Conservation (phyloP, 2,329 filamentous ascomycete species). For the Chrysosphaeria jannelii region DNA sequence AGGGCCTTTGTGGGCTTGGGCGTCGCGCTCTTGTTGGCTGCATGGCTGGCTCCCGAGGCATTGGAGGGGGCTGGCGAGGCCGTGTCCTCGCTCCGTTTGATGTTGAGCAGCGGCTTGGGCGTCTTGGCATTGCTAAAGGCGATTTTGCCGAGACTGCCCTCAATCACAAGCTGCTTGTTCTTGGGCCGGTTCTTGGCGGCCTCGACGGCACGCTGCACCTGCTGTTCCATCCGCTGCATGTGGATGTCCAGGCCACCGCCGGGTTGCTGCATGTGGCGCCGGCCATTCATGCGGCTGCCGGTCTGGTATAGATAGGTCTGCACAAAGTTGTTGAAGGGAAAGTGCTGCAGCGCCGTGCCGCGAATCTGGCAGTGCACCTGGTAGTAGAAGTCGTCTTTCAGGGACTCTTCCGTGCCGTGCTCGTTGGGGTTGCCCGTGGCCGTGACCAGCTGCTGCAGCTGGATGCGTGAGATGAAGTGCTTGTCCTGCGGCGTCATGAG, state of each 20-base stretch:
- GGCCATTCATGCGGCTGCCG: conserved; percentile 47
- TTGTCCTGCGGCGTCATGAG: conserved; percentile 98
- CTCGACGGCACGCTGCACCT: conserved; percentile 88
- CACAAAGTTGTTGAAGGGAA: conserved; percentile 83
- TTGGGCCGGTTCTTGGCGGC: conserved; percentile 94
- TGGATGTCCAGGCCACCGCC: conserved; percentile 78
- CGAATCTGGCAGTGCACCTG: conserved; percentile 91
- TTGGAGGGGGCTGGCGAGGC: conserved; percentile 9
- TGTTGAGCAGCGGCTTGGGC: conserved; percentile 76
- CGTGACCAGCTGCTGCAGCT: conserved; percentile 81
- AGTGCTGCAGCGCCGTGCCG: conserved; percentile 65
- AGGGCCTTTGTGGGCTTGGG: conserved; percentile 16
- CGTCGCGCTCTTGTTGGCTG: conserved; percentile 3
- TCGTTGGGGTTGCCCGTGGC: conserved; percentile 72
- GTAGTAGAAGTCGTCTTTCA: conserved; percentile 93
- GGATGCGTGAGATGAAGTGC: conserved; percentile 95
- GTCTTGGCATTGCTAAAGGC: conserved; percentile 98
- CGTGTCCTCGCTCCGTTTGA: conserved; percentile 45
- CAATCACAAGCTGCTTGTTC: conserved; percentile 87
- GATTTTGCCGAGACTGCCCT: conserved; percentile 89
- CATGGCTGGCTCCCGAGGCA: conserved; percentile 9
- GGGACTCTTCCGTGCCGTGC: conserved; percentile 44
- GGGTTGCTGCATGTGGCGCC: conserved; percentile 26
- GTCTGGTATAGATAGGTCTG: conserved; percentile 96
- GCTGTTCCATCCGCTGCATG: conserved; percentile 96